Evolutionary conservation across 495 filamentous ascomycete species (phyloP).

Genomic region (Annulohypoxylon nitens): DNA sequence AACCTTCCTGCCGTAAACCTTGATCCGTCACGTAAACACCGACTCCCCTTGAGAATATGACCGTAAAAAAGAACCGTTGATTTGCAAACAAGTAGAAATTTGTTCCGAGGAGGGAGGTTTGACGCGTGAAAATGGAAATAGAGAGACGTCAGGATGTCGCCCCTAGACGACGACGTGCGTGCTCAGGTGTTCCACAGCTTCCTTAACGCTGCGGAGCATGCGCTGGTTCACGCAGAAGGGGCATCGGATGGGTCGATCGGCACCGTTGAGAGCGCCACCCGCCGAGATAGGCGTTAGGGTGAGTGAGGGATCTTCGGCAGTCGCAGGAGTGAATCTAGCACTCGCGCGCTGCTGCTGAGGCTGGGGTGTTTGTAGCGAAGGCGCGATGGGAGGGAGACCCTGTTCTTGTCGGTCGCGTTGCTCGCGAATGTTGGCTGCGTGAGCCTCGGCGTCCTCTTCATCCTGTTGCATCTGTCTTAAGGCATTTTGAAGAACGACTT

Average conservation of each 20-base stretch:
- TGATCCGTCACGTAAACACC: conserved; percentile 12
- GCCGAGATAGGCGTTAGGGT: conserved; percentile 65
- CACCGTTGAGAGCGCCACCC: conserved; percentile 56
- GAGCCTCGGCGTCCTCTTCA: conserved; percentile 63
- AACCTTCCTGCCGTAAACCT: conserved; percentile 10
- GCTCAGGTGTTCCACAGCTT: conserved; percentile 70
- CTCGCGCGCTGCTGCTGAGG: conserved; percentile 35
- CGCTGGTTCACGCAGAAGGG: conserved; percentile 69
- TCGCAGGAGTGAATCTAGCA: conserved; percentile 45
- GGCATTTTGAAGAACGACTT: conserved; percentile 64
- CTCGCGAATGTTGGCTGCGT: conserved; percentile 59
- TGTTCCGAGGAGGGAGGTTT: not conserved
- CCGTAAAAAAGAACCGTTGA: not conserved
- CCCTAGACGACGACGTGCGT: conserved; percentile 67
- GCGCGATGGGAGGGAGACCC: conserved; percentile 55
- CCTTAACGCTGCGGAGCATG: conserved; percentile 68
- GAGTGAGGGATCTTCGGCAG: conserved; percentile 53
- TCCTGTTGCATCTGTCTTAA: conserved; percentile 62
- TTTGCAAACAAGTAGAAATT: not conserved
- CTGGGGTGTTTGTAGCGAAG: conserved; percentile 43
- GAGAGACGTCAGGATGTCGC: not conserved
- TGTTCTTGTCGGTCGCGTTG: conserved; percentile 60
- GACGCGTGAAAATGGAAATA: no score
- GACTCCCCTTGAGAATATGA: not conserved
- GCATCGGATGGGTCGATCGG: conserved; percentile 65